Evolutionary conservation across 352 stramenopile genomes (phyloP).

Genomic region (Phytopythium oedochilum): DNA sequence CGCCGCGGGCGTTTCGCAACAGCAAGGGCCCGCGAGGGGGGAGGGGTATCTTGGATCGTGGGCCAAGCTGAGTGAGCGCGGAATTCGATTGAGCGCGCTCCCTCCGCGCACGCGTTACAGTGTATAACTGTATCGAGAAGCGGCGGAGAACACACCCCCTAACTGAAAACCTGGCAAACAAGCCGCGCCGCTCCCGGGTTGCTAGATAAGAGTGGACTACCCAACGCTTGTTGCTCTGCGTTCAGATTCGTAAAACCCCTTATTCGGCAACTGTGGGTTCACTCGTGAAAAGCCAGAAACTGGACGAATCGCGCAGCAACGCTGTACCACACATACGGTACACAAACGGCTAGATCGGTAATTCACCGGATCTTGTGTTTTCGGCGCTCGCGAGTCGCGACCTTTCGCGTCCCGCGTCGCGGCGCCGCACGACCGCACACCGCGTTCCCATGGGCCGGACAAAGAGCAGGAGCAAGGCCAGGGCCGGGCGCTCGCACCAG

Average conservation of each 20-base stretch:
- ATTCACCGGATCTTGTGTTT: neutral
- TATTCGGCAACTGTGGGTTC: neutral
- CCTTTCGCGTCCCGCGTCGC: conserved; percentile 11
- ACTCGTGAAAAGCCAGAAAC: neutral
- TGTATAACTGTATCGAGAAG: too few species aligned
- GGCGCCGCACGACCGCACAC: neutral
- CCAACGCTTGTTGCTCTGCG: too few species aligned
- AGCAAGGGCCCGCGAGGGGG: neutral
- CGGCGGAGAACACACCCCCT: too few species aligned
- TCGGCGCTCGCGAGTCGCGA: conserved; percentile 1
- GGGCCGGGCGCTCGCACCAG: conserved; percentile 1
- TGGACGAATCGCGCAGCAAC: neutral
- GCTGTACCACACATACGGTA: neutral
- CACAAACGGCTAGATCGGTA: neutral
- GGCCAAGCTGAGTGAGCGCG: neutral
- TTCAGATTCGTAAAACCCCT: too few species aligned
- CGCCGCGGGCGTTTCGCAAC: neutral
- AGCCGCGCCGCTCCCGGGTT: too few species aligned
- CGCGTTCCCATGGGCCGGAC: conserved; percentile 28
- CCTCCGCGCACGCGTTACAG: too few species aligned
- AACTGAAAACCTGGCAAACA: too few species aligned
- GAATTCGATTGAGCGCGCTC: neutral
- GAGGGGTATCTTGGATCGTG: neutral
- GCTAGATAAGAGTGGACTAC: too few species aligned
- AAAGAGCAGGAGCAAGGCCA: conserved; percentile 10